phyloP scores from a whole-genome alignment of 2,329 filamentous ascomycete genomes.

The Alternaria angustiovoidea region DNA sequence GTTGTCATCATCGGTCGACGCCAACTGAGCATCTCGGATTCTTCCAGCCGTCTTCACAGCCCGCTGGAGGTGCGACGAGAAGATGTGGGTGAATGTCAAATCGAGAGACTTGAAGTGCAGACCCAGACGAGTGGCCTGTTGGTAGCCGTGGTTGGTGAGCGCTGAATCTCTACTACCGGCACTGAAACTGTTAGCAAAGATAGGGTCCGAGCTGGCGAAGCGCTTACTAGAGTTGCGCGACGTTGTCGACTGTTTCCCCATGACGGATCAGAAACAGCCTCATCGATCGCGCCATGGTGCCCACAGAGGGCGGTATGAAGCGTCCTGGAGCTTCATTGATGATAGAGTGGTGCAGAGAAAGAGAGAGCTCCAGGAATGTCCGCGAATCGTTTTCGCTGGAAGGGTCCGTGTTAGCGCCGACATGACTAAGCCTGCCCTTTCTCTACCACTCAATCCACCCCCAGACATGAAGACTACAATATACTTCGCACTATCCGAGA shows the following conservation, averaged over 20 bases:
- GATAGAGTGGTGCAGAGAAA: neutral
- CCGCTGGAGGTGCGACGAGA: slow-evolving; percentile 79
- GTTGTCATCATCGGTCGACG: neutral
- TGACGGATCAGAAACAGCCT: slow-evolving; percentile 82
- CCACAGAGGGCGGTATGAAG: slow-evolving; percentile 24
- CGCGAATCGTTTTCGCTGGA: slow-evolving; percentile 8
- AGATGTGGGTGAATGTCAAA: slow-evolving; percentile 73
- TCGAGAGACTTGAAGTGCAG: slow-evolving; percentile 69
- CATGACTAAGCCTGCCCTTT: too few relatives aligned
- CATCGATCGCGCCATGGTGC: slow-evolving; percentile 54
- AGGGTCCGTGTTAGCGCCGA: too few relatives aligned
- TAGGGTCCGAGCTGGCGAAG: slow-evolving; percentile 6
- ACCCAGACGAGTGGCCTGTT: slow-evolving; percentile 78
- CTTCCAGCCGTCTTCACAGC: slow-evolving; percentile 75
- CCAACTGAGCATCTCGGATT: slow-evolving; percentile 65
- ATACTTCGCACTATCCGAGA: too few relatives aligned
- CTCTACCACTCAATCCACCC: too few relatives aligned
- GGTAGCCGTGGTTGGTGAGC: slow-evolving; percentile 80
- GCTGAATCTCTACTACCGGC: slow-evolving; percentile 82
- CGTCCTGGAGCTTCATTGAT: slow-evolving; percentile 26
- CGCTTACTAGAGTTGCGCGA: slow-evolving; percentile 74
- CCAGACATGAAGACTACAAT: too few relatives aligned
- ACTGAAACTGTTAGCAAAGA: slow-evolving; percentile 55
- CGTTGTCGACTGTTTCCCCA: slow-evolving; percentile 90
- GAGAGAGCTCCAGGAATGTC: slow-evolving; percentile 2